phyloP scores from a whole-genome alignment of 441 rosid species.

The Sinapis alba region DNA sequence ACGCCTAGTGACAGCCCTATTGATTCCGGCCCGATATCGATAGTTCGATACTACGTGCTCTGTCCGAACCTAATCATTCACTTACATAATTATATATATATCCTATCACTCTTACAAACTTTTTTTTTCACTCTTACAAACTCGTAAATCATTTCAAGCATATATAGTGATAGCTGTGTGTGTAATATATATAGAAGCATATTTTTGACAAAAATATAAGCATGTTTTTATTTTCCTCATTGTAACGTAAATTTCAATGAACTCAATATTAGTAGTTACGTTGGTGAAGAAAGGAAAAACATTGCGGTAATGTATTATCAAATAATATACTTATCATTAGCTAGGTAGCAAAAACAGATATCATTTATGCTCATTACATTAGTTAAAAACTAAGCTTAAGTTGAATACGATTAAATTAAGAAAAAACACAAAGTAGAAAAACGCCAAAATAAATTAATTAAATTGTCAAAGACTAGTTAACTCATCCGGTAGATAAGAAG shows the following conservation, averaged over 20 bases:
- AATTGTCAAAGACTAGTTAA: neutral
- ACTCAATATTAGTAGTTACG: no score
- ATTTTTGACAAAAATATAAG: no score
- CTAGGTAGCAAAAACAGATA: neutral
- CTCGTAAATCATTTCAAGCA: neutral
- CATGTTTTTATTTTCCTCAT: no score
- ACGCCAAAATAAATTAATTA: neutral
- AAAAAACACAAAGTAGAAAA: neutral
- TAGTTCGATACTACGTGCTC: neutral
- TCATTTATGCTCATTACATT: neutral
- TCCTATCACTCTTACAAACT: no score
- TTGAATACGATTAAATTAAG: neutral
- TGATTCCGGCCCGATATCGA: slow-evolving; percentile 3
- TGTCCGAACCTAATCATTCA: neutral
- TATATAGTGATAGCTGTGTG: no score
- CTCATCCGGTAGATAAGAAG: neutral
- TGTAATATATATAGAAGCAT: no score
- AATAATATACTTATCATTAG: neutral
- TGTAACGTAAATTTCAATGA: no score
- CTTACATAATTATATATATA: neutral
- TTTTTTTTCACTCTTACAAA: no score
- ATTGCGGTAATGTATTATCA: no score
- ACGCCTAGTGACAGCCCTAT: neutral
- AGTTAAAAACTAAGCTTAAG: neutral
- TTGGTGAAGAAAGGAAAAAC: no score